Percentiles rank a stretch among this genome's conserved stretches.
phyloP scores from a whole-genome alignment of 495 filamentous ascomycete species.

The Usnea hakonensis region DNA sequence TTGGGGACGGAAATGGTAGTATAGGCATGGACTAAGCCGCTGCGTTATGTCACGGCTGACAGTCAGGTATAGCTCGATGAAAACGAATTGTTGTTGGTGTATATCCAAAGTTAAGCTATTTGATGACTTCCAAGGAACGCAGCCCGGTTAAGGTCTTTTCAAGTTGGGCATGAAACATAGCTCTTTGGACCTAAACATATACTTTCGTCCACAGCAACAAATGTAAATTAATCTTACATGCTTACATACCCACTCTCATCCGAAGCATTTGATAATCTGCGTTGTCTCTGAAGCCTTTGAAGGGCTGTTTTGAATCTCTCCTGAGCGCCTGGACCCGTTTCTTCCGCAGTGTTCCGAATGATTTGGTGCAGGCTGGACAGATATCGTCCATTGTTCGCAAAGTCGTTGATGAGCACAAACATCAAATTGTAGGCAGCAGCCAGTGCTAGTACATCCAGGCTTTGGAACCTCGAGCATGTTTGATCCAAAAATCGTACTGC shows the following conservation, averaged over 20 bases:
- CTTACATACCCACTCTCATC: conserved; percentile 22
- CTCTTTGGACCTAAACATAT: background rate
- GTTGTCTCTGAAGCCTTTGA: conserved; percentile 3
- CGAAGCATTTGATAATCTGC: conserved; percentile 12
- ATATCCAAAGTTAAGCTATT: background rate
- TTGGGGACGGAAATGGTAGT: background rate
- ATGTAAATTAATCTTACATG: conserved; percentile 15
- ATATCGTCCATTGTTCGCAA: background rate
- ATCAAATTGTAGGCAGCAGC: conserved; percentile 5
- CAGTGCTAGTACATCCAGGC: conserved; percentile 5
- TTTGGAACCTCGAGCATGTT: conserved; percentile 6
- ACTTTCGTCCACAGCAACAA: conserved; percentile 14
- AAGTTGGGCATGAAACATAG: background rate
- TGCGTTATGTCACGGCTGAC: background rate
- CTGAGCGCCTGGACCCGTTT: background rate
- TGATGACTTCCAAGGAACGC: background rate
- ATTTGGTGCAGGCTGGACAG: conserved; percentile 5
- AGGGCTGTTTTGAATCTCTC: background rate
- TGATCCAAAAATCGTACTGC: conserved; percentile 7
- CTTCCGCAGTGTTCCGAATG: background rate
- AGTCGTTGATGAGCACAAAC: background rate
- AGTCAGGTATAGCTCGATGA: background rate
- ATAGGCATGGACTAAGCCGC: background rate
- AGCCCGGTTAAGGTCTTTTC: background rate
- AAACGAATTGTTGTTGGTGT: background rate